These are phyloP conservation scores for Fraxinus americana DNA, from an alignment of 257 asterid species.

Conservation along the genomic window DNA sequence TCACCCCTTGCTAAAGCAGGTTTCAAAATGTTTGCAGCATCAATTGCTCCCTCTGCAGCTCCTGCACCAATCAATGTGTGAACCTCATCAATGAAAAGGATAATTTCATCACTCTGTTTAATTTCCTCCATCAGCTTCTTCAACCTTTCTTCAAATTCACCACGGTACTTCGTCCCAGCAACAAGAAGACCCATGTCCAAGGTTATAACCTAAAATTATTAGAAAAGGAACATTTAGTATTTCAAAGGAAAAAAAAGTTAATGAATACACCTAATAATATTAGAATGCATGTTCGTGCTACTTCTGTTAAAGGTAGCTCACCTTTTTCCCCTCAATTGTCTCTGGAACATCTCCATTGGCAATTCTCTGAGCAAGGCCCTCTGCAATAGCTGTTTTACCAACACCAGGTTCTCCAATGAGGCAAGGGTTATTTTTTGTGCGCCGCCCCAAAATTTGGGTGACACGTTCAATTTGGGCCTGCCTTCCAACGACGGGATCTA, in stretches of 20 bases:
- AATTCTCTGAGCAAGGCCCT: conserved; percentile 97
- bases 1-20: conserved; percentile 97
- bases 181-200: conserved; percentile 95
- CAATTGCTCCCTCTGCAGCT: conserved; percentile 98
- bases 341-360: conserved; percentile 95
- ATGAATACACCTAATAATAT: neutral
- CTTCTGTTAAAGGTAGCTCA: conserved; percentile 29
- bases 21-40: conserved; percentile 94
- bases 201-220: conserved; percentile 70
- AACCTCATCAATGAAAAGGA: conserved; percentile 94
- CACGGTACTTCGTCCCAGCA: conserved; percentile 97
- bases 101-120: conserved; percentile 86
- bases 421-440: conserved; percentile 96
- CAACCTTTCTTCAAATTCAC: conserved; percentile 97
- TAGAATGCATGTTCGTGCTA: neutral
- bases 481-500: conserved; percentile 98
- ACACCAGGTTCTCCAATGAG: conserved; percentile 99
- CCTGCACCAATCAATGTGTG: conserved; percentile 99
- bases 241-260: neutral
- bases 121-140: conserved; percentile 96
- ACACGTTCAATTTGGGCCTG: conserved; percentile 94
- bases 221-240: conserved; percentile 17
- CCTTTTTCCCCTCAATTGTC: conserved; percentile 97
- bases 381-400: conserved; percentile 99
- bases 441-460: conserved; percentile 93